Evolutionary conservation across 2,329 filamentous ascomycete species (phyloP), one percentile per base, ranked within the genome.

Genomic region (Aspergillus vadensis): DNA sequence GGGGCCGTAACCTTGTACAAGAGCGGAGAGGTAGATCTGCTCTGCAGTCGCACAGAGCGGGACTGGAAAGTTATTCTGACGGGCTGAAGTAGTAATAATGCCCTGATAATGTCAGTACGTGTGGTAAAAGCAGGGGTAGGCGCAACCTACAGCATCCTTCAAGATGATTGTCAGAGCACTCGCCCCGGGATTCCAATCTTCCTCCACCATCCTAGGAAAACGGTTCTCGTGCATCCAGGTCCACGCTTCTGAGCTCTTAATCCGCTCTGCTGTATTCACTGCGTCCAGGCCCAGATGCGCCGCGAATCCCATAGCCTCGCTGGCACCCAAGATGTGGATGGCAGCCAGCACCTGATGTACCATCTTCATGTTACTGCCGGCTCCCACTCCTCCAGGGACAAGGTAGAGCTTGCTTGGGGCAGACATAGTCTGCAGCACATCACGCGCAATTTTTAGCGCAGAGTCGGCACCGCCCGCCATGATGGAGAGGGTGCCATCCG

Each of bases 401-500:
- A 87, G 78, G 70, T 86, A 88, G 5, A 92, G 77, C 71, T 90
- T 91, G 44, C 72, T 71, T 14, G 69, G 60, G 49, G 76, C 77
- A 1, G 88, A 85, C 80, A 93, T 85, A 65, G 84, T 83, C 55
- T 85, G 79, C 2, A 92, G 80, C 1, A 92, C 75, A 51, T 80
- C 82, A 21, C 80, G 81, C 0, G 83, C 87, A 59, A 83, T 83
- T 36, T 81, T 78, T 2, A 91, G 75, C 5, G 85, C 85, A 2
- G 79, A 80, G 1, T 84, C 80, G 0, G 83, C 78, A 0, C 82
- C 88, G 2, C 87, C 86, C 0, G 88, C 88, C 85, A 93, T 91
- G 70, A 93, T 92, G 6, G 88, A 90, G 44, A 92, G 77, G 0
- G 89, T 91, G 3, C 90, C 90, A 52, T 89, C 84, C 0, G 87